A percentile compares a stretch with the other conserved stretches of the same genome.
These are phyloP conservation scores for Phytophthora quininea DNA, from an alignment of 352 stramenopile genomes.

Conservation along the genomic window DNA sequence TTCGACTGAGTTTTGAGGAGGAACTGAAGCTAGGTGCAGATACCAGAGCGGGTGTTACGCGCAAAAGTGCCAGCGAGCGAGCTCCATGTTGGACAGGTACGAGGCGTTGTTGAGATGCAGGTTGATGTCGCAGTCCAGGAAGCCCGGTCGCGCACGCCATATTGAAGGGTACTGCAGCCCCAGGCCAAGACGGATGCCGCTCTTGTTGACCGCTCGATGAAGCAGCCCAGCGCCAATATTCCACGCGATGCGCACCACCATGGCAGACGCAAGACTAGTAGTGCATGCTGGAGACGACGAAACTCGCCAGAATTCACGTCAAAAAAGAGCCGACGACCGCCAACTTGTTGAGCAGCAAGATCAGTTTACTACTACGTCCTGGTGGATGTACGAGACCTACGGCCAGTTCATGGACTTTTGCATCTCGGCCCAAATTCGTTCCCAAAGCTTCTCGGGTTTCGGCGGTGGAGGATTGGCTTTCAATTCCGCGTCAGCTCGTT, in stretches of 20 bases:
- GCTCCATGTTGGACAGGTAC: constrained; percentile 85
- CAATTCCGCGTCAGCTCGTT: constrained; percentile 17
- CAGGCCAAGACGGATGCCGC: constrained; percentile 56
- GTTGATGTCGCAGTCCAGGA: constrained; percentile 86
- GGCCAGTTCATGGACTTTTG: constrained; percentile 34
- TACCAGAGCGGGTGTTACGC: constrained; percentile 33
- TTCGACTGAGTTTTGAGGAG: background rate
- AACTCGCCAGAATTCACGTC: background rate
- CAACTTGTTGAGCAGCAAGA: background rate
- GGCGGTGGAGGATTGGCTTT: constrained; percentile 5
- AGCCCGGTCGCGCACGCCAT: constrained; percentile 66
- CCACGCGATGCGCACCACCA: constrained; percentile 81
- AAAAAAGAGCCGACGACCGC: constrained; percentile 12
- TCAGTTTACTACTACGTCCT: background rate
- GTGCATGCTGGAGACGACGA: constrained; percentile 3
- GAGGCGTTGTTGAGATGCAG: constrained; percentile 85
- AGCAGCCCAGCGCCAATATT: constrained; percentile 70
- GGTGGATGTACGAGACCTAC: constrained; percentile 3
- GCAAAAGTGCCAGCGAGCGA: constrained; percentile 81
- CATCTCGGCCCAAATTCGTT: constrained; percentile 28
- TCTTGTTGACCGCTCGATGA: constrained; percentile 64
- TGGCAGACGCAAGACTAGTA: constrained; percentile 17
- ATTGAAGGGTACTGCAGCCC: constrained; percentile 72
- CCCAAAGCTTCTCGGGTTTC: constrained; percentile 23
- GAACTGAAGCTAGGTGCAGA: no score